Evolutionary conservation across 116 monocot species (phyloP), one percentile per base, ranked within the genome.

Genomic region (Trichopus zeylanicus): DNA sequence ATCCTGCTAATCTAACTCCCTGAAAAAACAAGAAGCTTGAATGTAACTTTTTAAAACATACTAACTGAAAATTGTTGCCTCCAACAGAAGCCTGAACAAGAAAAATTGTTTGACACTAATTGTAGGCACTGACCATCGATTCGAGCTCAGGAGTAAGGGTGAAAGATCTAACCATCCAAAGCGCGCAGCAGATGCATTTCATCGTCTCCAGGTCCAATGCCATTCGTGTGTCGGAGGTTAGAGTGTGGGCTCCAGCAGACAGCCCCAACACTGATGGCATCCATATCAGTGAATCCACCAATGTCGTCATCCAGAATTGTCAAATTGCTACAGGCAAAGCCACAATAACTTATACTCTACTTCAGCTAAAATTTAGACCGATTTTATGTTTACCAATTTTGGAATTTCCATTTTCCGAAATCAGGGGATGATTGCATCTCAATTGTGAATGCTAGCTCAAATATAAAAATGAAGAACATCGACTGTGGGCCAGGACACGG

Each of bases 401-500:
- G n/a, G n/a, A n/a, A n/a, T 57, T 54, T 42, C 59, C 49, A 5
- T 49, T 49, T 35, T 11, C 7, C 13, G 22, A 27, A 53, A 68
- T 60, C 35, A 94, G 94, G 97, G 38, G 97, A 97, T 64, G 97
- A 97, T 64, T 97, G 97, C 32, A 80, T 97, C 55, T 97, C 97
- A 9, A 87, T 97, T 34, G 87, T 85, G 27, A 97, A 85, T 62
- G 97, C 63, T 13, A 91, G 80, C 73, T 74, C 80, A 20, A 88
- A 76, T 54, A 82, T 98, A 23, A 82, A 79, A 80, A 98, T 98
- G 98, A 91, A 88, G 53, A 77, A 81, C 67, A 87, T 98, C 48
- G 80, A 68, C 1, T 98, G 98, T 51, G 98, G 98, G n/a, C 98
- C 98, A 31, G 98, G 98, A 6, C 98, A 98, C 69, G 98, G 91